Evolutionary conservation across 2,329 filamentous ascomycete genomes (phyloP), one percentile per base, ranked within the genome.

Genomic region (Colletotrichum tabaci): DNA sequence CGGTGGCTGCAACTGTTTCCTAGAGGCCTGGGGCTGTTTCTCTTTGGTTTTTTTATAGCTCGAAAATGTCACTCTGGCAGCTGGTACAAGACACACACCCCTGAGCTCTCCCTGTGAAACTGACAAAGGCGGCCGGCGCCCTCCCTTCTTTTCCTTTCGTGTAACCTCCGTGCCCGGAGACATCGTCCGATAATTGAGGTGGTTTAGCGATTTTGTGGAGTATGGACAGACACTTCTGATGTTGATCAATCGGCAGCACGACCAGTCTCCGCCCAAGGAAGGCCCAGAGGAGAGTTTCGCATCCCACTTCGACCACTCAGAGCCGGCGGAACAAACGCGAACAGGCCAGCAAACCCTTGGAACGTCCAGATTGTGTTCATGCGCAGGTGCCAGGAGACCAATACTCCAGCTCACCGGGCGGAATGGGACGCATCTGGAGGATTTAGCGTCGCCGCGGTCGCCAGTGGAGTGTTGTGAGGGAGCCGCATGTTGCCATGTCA

Each of bases 211-310:
- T 63, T 58, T 21, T 40, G 53, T 64, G 68, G 68, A 50, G 68
- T 52, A 40, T 63, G 65, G n/a, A 55, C 46, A 63, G 58, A 60
- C 65, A 67, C 63, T 71, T 71, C 65, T 68, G 65, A 68, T 65
- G 58, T 63, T 68, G 52, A 68, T 68, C 52, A 52, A 63, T 71
- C 57, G 60, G 65, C 44, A 64, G 47, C 47, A 40, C 23, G 57
- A 35, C 58, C 52, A 58, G 46, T 42, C 38, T 47, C 40, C 52
- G 26, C 35, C 38, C 18, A 61, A 42, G 63, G 55, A 57, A 61
- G 62, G 49, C 38, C 46, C 30, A 55, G 61, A 61, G 15, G 52
- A 44, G 30, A 47, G 65, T 71, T 68, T 71, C 58, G 58, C 58
- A 71, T 71, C 38, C n/a, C 18, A 35, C 42, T 53, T 53, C 38